phyloP scores from a whole-genome alignment of 306 rosid genomes.

The Cucumis cinereus region DNA sequence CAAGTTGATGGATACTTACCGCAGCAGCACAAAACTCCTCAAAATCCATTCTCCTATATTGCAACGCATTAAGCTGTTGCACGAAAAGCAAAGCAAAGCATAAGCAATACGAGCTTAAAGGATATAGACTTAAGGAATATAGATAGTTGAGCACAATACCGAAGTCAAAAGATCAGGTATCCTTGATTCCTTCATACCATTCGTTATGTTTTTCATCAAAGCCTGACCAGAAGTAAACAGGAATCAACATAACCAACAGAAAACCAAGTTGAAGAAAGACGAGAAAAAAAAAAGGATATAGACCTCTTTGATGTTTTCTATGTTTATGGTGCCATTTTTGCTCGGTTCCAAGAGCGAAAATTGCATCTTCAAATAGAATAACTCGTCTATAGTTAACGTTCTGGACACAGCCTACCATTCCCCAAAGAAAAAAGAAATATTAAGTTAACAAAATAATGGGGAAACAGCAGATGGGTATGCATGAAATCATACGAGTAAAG shows the following conservation, averaged over 20 bases:
- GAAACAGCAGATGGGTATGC: neutral
- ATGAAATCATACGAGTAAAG: neutral
- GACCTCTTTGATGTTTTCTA: constrained; percentile 78
- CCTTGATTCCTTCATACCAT: constrained; percentile 2
- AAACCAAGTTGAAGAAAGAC: neutral
- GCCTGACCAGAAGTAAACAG: neutral
- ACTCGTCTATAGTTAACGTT: constrained; percentile 59
- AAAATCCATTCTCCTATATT: constrained; percentile 52
- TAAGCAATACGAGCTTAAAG: neutral
- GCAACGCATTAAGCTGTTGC: constrained; percentile 51
- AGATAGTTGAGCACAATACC: neutral
- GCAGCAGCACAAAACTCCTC: constrained; percentile 57
- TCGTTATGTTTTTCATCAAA: constrained; percentile 1
- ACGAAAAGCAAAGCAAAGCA: neutral
- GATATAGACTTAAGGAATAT: neutral
- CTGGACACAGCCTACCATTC: constrained; percentile 67
- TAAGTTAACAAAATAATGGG: neutral
- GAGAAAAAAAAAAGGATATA: constrained; percentile 3
- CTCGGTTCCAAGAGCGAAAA: constrained; percentile 69
- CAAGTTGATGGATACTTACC: constrained; percentile 53
- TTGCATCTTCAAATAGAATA: constrained; percentile 57
- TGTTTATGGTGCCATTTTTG: constrained; percentile 59
- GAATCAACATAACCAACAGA: neutral
- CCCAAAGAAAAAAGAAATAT: constrained; percentile 11
- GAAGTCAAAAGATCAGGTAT: constrained; percentile 5